Evolutionary conservation across 1,139 yeast species (phyloP), one percentile per base, ranked within the genome.

Genomic region (Geotrichum europaeum): DNA sequence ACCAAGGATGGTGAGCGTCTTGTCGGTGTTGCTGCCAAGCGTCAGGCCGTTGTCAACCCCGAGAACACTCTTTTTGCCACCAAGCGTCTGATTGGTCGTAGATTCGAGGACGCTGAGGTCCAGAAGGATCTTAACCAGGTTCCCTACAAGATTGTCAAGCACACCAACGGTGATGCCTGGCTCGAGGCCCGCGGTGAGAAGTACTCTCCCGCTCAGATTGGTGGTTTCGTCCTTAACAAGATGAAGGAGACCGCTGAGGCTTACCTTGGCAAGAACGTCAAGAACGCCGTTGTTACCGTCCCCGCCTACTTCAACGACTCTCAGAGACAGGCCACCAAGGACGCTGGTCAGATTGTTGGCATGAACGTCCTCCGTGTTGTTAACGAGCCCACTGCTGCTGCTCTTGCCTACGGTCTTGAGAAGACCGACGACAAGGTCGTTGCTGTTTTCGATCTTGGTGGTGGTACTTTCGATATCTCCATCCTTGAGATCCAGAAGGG

Each of bases 341-440:
- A 90, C 76, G 97, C 98, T 63, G 98, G 98, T 82, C 94, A 91
- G 78, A 91, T 92, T 79, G 96, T 91, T 68, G 98, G 98, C 65
- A 81, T 92, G 73, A 91, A 91, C 79, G 97, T 94, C 67, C 82
- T 94, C 76, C 89, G 98, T 82, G 97, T 92, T 69, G 97, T 92
- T 68, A 94, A 92, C 82, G 99, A 92, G 81, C 98, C 98, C 73
- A 92, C 99, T 68, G 98, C 99, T 65, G 99, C 98, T 69, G 98
- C 98, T 63, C 81, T 92, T 71, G 99, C 99, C 65, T 94, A 92
- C 77, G 98, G 98, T 79, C 82, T 92, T 69, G 98, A 92, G 77
- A 87, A 86, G 81, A 82, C 83, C 68, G 86, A 87, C 72, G 79
- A 77, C 70, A 82, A 84, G 75, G 85, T 85, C 66, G 90, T 88